Evolutionary conservation across 2,329 filamentous ascomycete genomes (phyloP).

Genomic region (Calonectria ilicicola): DNA sequence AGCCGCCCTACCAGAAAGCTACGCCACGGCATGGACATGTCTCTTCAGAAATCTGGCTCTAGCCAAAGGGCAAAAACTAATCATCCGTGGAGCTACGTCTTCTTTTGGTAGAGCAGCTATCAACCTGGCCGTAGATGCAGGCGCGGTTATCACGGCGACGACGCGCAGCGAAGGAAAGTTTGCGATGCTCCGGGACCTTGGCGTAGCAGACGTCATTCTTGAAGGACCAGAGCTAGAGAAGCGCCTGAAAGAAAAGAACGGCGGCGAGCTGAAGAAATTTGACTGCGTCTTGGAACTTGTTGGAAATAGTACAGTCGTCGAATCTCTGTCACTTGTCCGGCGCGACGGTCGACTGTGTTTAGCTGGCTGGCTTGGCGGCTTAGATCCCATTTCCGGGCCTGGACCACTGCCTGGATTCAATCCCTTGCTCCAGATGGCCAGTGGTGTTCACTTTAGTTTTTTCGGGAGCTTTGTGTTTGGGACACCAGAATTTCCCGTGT

Average conservation of each 20-base stretch:
- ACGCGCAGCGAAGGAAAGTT: conserved; percentile 5
- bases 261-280: not conserved
- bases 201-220: not conserved
- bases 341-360: not conserved
- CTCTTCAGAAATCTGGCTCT: conserved; percentile 21
- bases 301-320: conserved; percentile 5
- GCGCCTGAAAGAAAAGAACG: not conserved
- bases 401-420: conserved; percentile 45
- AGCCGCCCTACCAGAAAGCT: conserved; percentile 21
- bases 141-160: conserved; percentile 13
- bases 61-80: not conserved
- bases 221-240: not conserved
- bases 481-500: conserved; percentile 50
- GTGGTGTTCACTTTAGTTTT: conserved; percentile 59
- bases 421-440: conserved; percentile 57
- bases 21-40: conserved; percentile 25
- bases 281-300: conserved; percentile 5
- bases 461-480: conserved; percentile 56
- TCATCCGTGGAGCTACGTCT: conserved; percentile 8
- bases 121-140: conserved; percentile 4
- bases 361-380: conserved; percentile 33
- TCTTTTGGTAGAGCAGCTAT: conserved; percentile 9
- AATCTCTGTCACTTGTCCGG: not conserved
- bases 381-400: conserved; percentile 44
- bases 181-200: not conserved